Percentiles rank a stretch among this genome's conserved stretches.
Evolutionary conservation across 805 yeast genomes (phyloP).

Genomic region (Candida vaughaniae): DNA sequence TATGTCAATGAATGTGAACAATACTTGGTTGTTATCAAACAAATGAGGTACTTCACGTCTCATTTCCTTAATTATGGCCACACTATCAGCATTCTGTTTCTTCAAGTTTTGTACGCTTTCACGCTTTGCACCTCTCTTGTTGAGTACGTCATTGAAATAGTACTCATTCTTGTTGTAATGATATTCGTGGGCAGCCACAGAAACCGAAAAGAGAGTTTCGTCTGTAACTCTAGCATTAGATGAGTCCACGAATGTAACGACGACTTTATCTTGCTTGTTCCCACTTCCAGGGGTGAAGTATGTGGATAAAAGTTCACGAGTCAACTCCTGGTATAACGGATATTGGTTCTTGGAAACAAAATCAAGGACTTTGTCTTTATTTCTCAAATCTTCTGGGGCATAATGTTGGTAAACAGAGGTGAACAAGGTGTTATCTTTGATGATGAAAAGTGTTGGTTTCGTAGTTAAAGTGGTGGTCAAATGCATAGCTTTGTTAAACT

Average conservation of each 20-base stretch:
- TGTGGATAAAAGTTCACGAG: conserved; percentile 30
- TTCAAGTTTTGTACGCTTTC: conserved; percentile 41
- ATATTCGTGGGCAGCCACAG: conserved; percentile 50
- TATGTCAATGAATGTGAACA: conserved; percentile 53
- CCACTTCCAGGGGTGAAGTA: conserved; percentile 35
- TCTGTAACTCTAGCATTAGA: conserved; percentile 30
- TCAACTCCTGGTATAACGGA: conserved; percentile 56
- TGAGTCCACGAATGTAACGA: conserved; percentile 49
- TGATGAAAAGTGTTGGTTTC: conserved; percentile 59
- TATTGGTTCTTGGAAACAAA: conserved; percentile 50
- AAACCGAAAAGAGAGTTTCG: conserved; percentile 35
- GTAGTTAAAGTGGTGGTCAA: conserved; percentile 54
- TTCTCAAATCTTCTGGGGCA: conserved; percentile 63
- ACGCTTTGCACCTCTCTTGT: conserved; percentile 36
- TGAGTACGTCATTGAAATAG: conserved; percentile 32
- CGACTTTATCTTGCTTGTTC: conserved; percentile 40
- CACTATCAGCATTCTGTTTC: conserved; percentile 40
- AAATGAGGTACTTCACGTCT: conserved; percentile 49
- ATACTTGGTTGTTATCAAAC: conserved; percentile 40
- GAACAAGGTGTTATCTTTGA: conserved; percentile 55
- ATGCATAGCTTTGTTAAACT: conserved; percentile 46
- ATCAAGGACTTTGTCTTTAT: conserved; percentile 42
- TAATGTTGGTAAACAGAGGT: conserved; percentile 58
- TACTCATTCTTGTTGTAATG: conserved; percentile 42
- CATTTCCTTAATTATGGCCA: conserved; percentile 47